A percentile compares a stretch with the other conserved stretches of the same genome.
phyloP scores from a whole-genome alignment of 768 basidiomycete species.

The Myochromella boudieri region DNA sequence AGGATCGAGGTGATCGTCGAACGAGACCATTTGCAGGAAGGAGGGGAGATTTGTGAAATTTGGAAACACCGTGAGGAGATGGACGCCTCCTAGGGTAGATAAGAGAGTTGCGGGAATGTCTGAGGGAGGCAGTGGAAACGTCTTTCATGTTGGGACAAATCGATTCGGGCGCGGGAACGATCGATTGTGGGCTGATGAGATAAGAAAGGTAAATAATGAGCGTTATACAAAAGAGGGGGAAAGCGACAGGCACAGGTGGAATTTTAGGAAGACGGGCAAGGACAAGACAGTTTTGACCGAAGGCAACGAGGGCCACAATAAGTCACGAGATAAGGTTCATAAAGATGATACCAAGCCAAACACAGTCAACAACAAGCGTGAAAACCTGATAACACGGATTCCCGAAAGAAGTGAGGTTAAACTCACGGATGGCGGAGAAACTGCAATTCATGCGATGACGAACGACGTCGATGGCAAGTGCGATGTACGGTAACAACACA shows the following conservation, averaged over 20 bases:
- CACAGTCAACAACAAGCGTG: constrained; percentile 14
- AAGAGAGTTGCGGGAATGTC: constrained; percentile 58
- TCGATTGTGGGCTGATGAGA: constrained; percentile 40
- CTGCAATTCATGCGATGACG: constrained; percentile 41
- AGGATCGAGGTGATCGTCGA: constrained; percentile 66
- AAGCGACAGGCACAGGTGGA: constrained; percentile 21
- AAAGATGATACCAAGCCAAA: constrained; percentile 4
- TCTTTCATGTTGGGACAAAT: constrained; percentile 74
- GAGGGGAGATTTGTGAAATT: constrained; percentile 60
- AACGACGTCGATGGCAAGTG: constrained; percentile 18
- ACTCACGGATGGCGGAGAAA: constrained; percentile 37
- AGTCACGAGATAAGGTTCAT: constrained; percentile 15
- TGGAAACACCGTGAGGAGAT: constrained; percentile 76
- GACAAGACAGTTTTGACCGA: neutral
- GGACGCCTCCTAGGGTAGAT: constrained; percentile 86
- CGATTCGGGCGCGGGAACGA: constrained; percentile 41
- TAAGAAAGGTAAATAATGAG: constrained; percentile 22
- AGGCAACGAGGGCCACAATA: neutral
- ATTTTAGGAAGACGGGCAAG: constrained; percentile 16
- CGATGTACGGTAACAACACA: constrained; percentile 15
- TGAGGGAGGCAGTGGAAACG: constrained; percentile 55
- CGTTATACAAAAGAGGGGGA: constrained; percentile 23
- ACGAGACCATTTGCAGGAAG: constrained; percentile 47
- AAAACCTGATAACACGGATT: constrained; percentile 5
- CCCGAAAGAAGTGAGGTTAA: constrained; percentile 13